phyloP scores from a whole-genome alignment of 169 alveolate genomes.

The Cryptosporidium baileyi region DNA sequence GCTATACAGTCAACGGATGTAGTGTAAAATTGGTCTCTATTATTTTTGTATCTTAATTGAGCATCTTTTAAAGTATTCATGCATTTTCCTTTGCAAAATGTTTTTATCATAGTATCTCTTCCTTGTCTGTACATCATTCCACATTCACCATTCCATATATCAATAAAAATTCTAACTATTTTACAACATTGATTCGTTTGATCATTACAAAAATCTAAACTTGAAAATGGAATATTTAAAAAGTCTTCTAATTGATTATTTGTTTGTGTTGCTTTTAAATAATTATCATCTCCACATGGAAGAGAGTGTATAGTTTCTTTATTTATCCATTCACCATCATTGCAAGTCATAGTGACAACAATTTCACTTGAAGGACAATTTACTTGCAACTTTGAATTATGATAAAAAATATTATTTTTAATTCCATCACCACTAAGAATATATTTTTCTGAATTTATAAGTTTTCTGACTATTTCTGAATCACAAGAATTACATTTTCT shows the following conservation, averaged over 20 bases:
- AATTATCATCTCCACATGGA: conserved; percentile 3
- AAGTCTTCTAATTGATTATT: neutral
- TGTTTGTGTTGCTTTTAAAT: neutral
- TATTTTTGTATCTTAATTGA: neutral
- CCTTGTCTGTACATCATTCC: conserved; percentile 67
- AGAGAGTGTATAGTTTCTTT: neutral
- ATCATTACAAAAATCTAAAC: neutral
- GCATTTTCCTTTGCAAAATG: conserved; percentile 59
- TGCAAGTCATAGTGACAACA: conserved; percentile 13
- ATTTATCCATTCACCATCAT: conserved; percentile 58
- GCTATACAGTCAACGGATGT: neutral
- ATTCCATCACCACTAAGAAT: neutral
- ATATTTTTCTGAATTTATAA: neutral
- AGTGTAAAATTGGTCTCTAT: neutral
- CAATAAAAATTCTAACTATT: conserved; percentile 1
- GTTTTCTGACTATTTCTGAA: neutral
- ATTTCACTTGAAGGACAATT: conserved; percentile 1
- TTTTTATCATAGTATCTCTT: conserved; percentile 53
- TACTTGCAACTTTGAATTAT: neutral
- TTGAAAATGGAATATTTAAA: conserved; percentile 6
- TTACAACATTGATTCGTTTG: conserved; percentile 6
- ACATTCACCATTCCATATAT: conserved; percentile 56
- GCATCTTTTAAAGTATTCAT: conserved; percentile 1
- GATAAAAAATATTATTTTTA: neutral
- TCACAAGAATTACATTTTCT: conserved; percentile 60